Conservation (phyloP, 2,329 filamentous ascomycete species). For the Fusarium xylarioides region DNA sequence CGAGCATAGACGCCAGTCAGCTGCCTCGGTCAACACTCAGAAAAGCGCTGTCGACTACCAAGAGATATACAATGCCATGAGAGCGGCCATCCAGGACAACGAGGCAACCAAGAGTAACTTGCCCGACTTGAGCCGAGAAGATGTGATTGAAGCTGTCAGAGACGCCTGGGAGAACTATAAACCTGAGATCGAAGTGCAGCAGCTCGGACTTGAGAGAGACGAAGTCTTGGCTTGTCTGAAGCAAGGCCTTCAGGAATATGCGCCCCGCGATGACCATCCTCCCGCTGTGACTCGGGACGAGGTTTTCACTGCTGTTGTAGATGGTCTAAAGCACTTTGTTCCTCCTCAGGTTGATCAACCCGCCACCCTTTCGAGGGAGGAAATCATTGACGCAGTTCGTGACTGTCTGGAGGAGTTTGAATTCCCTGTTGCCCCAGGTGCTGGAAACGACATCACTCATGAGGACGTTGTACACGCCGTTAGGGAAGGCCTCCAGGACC, state of each 20-base stretch:
- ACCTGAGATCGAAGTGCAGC: conserved; percentile 89
- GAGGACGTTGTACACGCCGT: conserved; percentile 73
- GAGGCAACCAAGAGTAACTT: conserved; percentile 54
- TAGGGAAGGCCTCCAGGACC: conserved; percentile 64
- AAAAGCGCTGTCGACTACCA: conserved; percentile 75
- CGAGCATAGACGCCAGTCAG: conserved; percentile 76
- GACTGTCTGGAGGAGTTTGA: conserved; percentile 89
- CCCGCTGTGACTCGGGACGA: conserved; percentile 80
- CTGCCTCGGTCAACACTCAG: conserved; percentile 68
- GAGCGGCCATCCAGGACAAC: conserved; percentile 74
- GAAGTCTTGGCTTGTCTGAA: conserved; percentile 88
- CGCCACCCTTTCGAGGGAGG: conserved; percentile 77
- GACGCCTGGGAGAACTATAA: conserved; percentile 96
- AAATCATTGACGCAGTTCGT: conserved; percentile 83
- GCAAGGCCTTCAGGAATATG: conserved; percentile 84
- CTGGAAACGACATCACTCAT: conserved; percentile 61
- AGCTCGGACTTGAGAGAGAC: conserved; percentile 88
- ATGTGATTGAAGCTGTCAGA: conserved; percentile 85
- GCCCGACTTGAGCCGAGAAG: conserved; percentile 72
- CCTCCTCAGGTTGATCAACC: conserved; percentile 78
- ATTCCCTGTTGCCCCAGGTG: conserved; percentile 70
- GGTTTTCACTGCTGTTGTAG: conserved; percentile 84
- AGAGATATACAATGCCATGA: conserved; percentile 86
- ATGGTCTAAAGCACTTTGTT: conserved; percentile 82
- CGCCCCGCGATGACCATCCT: conserved; percentile 60